Base-by-base conservation (phyloP, 495 filamentous ascomycete genomes). In the Schizothecium vesticola region DNA sequence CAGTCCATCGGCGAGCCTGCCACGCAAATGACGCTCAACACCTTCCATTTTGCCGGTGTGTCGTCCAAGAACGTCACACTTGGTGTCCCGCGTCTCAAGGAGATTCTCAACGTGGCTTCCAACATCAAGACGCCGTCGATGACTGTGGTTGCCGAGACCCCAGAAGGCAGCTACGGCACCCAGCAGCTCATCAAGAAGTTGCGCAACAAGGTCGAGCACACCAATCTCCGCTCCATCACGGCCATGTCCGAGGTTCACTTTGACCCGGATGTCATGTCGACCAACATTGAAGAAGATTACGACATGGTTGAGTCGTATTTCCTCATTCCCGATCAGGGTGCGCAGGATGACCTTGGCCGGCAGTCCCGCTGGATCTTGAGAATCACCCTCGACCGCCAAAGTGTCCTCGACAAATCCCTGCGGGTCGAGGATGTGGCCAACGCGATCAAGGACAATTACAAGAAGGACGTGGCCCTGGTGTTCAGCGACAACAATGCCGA, bases 31-130 rank as follows among this genome's bases (percentile, higher is more conserved):
- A 99, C 95, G 0, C 80, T 99, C 60, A 99, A 99, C 80, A 99
- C 95, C 28, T 99, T 99, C 89, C 95, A 99, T 86, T 98, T 99
- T 80, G 93, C 95, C 79, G 95, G 95, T 96, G 93, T 99, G 57
- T 96, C 96, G 1, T 97, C 95, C 24, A 99, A 99, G 89, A 99
- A 98, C 85, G 93, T 98, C 61, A 99, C 95, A 24, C 91, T 98
- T 64, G 95, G 95, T 91, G 95, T 99, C 25, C 95, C 95, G 60
- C 94, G 95, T 87, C 85, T 99, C 22, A 99, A 99, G 87, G 95
- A 99, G 81, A 98, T 99, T 87, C 83, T 99, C 51, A 98, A 99
- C 76, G 91, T 98, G 56, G 94, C 95, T 3, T 91, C 88, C 67
- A 96, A 97, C 76, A 97, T 99, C 84, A 99, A 99, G 85, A 99